Conservation (phyloP, 106 monocot species). For the Xerophyta viscosa region DNA sequence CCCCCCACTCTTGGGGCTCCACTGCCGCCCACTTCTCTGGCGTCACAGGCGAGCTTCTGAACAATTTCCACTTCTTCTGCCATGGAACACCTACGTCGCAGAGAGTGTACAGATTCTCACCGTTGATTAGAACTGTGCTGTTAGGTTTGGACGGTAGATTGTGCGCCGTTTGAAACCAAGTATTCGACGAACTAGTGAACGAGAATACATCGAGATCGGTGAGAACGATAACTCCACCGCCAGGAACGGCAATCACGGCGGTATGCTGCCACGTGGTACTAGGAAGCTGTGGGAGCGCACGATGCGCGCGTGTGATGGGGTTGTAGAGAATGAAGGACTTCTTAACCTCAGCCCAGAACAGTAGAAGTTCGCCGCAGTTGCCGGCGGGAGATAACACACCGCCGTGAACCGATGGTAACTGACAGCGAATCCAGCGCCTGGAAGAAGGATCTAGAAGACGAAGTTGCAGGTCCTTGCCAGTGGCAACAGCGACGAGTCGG, state of each 20-base stretch:
- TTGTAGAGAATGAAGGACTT: neutral
- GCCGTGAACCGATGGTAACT: neutral
- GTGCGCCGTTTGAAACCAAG: neutral
- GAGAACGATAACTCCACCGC: neutral
- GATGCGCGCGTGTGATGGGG: neutral
- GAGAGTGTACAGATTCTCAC: neutral
- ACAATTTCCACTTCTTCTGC: neutral
- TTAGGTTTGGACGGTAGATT: neutral
- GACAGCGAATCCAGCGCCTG: neutral
- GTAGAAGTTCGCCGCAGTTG: neutral
- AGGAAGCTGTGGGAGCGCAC: neutral
- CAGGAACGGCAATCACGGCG: neutral
- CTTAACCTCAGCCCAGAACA: neutral
- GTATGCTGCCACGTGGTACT: neutral
- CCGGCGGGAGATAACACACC: neutral
- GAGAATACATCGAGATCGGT: neutral
- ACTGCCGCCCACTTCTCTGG: neutral
- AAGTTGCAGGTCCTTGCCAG: neutral
- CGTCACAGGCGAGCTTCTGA: neutral
- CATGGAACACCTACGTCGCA: neutral
- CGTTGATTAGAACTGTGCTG: neutral
- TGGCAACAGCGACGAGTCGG: neutral
- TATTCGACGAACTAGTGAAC: neutral
- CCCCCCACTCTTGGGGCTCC: neutral
- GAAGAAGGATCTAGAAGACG: no score